Conservation (phyloP, 2,329 filamentous ascomycete genomes). For the Venturia pyrina region DNA sequence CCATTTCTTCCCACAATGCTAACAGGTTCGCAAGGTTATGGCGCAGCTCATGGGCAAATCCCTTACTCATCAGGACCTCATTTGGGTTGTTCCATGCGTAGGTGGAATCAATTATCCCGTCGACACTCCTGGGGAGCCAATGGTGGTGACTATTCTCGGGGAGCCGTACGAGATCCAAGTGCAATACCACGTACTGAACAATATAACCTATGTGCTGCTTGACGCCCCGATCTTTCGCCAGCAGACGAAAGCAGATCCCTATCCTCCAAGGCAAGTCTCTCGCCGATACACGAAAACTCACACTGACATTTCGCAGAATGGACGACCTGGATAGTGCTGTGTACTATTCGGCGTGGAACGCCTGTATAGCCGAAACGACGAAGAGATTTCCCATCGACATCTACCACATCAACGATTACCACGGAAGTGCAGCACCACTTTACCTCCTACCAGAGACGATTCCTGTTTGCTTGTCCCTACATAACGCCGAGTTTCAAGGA, state of each 20-base stretch:
- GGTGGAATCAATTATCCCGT: conserved; percentile 54
- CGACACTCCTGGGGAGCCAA: conserved; percentile 49
- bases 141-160: conserved; percentile 52
- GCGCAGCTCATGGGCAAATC: conserved; percentile 60
- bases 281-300: too few species aligned
- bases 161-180: conserved; percentile 52
- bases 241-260: conserved; percentile 53
- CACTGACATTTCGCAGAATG: conserved; percentile 36
- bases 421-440: conserved; percentile 52
- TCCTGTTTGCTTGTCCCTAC: conserved; percentile 53
- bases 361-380: conserved; percentile 55
- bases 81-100: conserved; percentile 38
- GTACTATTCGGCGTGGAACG: conserved; percentile 62
- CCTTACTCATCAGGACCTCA: conserved; percentile 51
- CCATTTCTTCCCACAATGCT: not conserved
- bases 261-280: conserved; percentile 31
- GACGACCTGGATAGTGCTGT: conserved; percentile 59
- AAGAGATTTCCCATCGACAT: conserved; percentile 52
- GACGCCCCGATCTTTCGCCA: conserved; percentile 58
- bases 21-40: conserved; percentile 37
- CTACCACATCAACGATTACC: conserved; percentile 56
- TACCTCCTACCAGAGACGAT: conserved; percentile 54
- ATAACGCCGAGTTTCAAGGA: conserved; percentile 61
- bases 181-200: conserved; percentile 52
- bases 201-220: conserved; percentile 59